Conservation (phyloP, 148 eudicot species). For the Simmondsia chinensis region DNA sequence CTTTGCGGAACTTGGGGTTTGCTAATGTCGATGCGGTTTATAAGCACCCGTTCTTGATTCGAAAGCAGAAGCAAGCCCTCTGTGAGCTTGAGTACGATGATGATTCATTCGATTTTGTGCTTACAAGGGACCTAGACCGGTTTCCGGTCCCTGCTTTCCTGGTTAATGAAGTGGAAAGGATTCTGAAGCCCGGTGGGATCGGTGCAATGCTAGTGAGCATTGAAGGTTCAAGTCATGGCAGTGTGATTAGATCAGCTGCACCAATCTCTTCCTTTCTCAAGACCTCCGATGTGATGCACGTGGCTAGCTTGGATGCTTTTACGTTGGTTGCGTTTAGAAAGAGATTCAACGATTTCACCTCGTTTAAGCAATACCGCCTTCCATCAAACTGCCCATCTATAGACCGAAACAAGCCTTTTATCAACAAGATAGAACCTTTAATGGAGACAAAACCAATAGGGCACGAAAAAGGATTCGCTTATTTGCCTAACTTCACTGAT, state of each 20-base stretch:
- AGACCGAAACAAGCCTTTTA: slow-evolving; percentile 36
- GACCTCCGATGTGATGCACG: slow-evolving; percentile 47
- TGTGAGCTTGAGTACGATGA: slow-evolving; percentile 52
- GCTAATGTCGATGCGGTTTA: slow-evolving; percentile 32
- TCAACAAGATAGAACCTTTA: slow-evolving; percentile 48
- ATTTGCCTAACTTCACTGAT: slow-evolving; percentile 41
- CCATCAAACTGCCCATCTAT: slow-evolving; percentile 55
- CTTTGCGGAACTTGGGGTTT: slow-evolving; percentile 50
- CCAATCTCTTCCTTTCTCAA: slow-evolving; percentile 56
- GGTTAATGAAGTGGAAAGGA: slow-evolving; percentile 71
- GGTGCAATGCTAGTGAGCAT: slow-evolving; percentile 59
- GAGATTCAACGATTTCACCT: slow-evolving; percentile 14
- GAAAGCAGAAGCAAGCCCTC: slow-evolving; percentile 39
- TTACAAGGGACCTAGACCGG: slow-evolving; percentile 57
- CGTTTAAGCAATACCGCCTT: slow-evolving; percentile 42
- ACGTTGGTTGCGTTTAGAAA: slow-evolving; percentile 62
- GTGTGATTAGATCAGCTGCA: slow-evolving; percentile 48
- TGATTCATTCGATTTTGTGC: slow-evolving; percentile 50
- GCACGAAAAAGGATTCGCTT: slow-evolving; percentile 17
- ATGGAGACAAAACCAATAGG: slow-evolving; percentile 10
- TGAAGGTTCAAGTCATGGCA: slow-evolving; percentile 28
- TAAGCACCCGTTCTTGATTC: slow-evolving; percentile 55
- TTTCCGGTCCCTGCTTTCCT: slow-evolving; percentile 70
- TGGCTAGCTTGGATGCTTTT: slow-evolving; percentile 33
- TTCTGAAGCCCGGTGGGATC: slow-evolving; percentile 62